Percentiles rank a stretch among this genome's conserved stretches.
Evolutionary conservation across 2,329 filamentous ascomycete genomes (phyloP).

Genomic region (Cordyceps tenuipes): DNA sequence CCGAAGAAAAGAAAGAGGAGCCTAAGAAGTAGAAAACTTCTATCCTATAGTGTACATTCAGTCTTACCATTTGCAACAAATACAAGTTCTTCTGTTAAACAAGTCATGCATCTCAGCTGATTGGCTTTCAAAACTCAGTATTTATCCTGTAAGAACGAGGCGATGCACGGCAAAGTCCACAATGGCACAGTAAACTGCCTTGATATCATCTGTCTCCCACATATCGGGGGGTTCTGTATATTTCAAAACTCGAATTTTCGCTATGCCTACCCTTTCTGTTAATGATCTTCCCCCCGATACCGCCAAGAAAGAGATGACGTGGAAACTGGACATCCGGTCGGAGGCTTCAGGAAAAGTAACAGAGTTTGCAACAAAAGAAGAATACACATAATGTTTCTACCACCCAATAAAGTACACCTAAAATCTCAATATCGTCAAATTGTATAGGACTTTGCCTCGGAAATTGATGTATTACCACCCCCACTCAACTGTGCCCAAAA

Average conservation of each 20-base stretch:
- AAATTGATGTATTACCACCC: not conserved
- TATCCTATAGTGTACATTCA: slow-evolving; percentile 25
- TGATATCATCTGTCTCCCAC: not conserved
- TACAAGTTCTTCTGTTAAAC: not conserved
- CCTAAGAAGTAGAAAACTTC: slow-evolving; percentile 68
- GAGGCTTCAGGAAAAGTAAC: not conserved
- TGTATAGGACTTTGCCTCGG: not conserved
- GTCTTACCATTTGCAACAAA: not conserved
- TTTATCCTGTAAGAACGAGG: no score
- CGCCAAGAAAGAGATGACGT: not conserved
- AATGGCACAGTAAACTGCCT: no score
- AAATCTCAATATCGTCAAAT: not conserved
- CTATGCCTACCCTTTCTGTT: slow-evolving; percentile 2
- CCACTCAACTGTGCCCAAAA: not conserved
- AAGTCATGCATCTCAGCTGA: not conserved
- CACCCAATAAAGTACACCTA: slow-evolving; percentile 3
- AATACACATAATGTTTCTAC: not conserved
- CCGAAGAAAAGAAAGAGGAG: slow-evolving; percentile 84
- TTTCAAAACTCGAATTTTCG: slow-evolving; percentile 1
- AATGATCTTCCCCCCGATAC: not conserved
- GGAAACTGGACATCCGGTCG: not conserved
- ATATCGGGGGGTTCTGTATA: slow-evolving; percentile 3
- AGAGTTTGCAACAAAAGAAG: not conserved
- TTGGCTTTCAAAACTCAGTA: no score
- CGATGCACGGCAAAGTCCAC: no score